Conservation (phyloP, 2,329 filamentous ascomycete genomes). For the Scytalidium sp. region DNA sequence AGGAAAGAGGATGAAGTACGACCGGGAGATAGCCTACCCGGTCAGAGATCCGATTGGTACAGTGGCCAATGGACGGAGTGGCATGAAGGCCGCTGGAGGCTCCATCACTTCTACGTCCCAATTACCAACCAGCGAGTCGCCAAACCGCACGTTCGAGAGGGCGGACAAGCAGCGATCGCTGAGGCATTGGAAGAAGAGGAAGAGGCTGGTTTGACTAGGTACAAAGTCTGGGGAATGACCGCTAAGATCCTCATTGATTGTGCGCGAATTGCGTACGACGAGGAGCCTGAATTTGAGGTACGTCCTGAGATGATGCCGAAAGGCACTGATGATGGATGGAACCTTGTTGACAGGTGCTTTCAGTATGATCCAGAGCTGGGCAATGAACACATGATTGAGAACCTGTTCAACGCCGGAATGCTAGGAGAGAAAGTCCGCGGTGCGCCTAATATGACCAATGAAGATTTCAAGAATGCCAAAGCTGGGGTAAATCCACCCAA, state of each 20-base stretch:
- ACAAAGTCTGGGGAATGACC: conserved; percentile 94
- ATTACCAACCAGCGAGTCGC: conserved; percentile 68
- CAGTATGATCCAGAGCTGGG: conserved; percentile 27
- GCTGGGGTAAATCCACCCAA: conserved; percentile 32
- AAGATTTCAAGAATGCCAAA: conserved; percentile 40
- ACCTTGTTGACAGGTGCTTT: conserved; percentile 5
- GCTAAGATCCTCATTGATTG: conserved; percentile 86
- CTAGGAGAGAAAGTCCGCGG: conserved; percentile 47
- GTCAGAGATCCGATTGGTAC: conserved; percentile 64
- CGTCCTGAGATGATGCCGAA: conserved; percentile 39
- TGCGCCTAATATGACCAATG: conserved; percentile 46
- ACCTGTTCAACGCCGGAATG: conserved; percentile 52
- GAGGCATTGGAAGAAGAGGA: conserved; percentile 46
- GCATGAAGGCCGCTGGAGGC: conserved; percentile 73
- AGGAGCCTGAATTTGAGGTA: conserved; percentile 78
- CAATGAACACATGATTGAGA: conserved; percentile 63
- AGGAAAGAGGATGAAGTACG: conserved; percentile 52
- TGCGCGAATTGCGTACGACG: conserved; percentile 77
- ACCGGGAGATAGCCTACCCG: conserved; percentile 25
- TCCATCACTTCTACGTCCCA: conserved; percentile 93
- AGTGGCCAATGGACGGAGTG: conserved; percentile 77
- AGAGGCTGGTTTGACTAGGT: conserved; percentile 49
- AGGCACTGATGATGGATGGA: background rate
- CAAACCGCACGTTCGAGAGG: conserved; percentile 44
- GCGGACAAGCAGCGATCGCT: conserved; percentile 41